Evolutionary conservation across 1,284 basidiomycete species (phyloP).

Genomic region (Pholiota adiposa): DNA sequence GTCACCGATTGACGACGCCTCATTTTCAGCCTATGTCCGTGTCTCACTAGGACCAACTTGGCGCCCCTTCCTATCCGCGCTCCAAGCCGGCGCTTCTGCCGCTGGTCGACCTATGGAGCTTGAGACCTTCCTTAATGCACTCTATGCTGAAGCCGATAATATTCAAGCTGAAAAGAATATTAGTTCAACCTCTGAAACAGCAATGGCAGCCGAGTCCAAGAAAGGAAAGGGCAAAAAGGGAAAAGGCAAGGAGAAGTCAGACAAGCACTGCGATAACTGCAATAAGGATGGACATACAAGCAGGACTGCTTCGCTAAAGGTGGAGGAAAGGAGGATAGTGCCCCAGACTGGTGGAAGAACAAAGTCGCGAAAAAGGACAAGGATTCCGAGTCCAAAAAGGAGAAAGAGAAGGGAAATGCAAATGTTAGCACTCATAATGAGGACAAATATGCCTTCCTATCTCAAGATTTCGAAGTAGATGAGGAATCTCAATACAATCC

Average conservation of each 20-base stretch:
- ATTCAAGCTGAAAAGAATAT: conserved; percentile 15
- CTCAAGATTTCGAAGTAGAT: too few species aligned
- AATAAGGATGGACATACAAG: conserved; percentile 6
- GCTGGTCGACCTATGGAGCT: conserved; percentile 4
- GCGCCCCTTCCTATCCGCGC: conserved; percentile 20
- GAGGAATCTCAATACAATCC: too few species aligned
- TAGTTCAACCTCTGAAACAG: not conserved
- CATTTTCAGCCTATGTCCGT: conserved; percentile 25
- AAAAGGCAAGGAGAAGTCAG: conserved; percentile 9
- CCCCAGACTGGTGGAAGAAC: too few species aligned
- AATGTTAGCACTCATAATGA: too few species aligned
- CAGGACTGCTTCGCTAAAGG: conserved; percentile 17
- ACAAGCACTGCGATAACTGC: conserved; percentile 13
- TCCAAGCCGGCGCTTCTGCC: conserved; percentile 15
- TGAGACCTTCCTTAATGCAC: conserved; percentile 6
- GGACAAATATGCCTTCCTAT: too few species aligned
- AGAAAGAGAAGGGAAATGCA: too few species aligned
- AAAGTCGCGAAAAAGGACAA: too few species aligned
- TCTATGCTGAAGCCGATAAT: conserved; percentile 13
- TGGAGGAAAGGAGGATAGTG: conserved; percentile 12
- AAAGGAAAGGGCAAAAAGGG: conserved; percentile 9
- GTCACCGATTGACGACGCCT: conserved; percentile 18
- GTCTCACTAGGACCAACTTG: conserved; percentile 23
- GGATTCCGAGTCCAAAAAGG: too few species aligned
- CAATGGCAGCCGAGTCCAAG: not conserved